Percentiles rank a stretch among this genome's conserved stretches.
Evolutionary conservation across 2,329 filamentous ascomycete species (phyloP).

Genomic region (Gnomoniopsis smithogilvyi): DNA sequence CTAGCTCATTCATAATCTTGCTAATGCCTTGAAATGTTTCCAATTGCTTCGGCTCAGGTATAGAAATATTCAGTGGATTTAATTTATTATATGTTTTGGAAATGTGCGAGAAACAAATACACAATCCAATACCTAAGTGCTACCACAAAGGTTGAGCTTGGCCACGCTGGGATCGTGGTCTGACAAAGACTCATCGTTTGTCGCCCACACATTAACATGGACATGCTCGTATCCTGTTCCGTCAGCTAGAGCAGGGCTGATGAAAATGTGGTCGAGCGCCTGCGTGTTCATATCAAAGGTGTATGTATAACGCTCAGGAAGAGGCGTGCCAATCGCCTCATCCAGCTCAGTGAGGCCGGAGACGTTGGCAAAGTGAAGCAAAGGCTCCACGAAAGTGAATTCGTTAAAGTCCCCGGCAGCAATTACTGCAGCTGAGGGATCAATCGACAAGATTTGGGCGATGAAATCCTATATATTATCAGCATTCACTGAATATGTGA

Average conservation of each 20-base stretch:
- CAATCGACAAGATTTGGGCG: constrained; percentile 51
- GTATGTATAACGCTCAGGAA: constrained; percentile 66
- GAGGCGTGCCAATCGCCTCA: constrained; percentile 48
- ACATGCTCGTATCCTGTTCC: constrained; percentile 59
- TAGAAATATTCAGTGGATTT: too few species aligned
- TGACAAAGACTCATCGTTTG: constrained; percentile 51
- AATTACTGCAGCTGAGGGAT: constrained; percentile 56
- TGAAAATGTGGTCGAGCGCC: constrained; percentile 68
- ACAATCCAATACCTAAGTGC: neutral
- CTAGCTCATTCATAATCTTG: too few species aligned
- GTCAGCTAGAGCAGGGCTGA: constrained; percentile 50
- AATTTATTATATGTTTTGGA: too few species aligned
- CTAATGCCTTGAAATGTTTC: too few species aligned
- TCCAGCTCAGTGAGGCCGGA: constrained; percentile 62
- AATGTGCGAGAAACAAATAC: neutral
- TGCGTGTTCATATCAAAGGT: constrained; percentile 67
- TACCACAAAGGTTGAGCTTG: constrained; percentile 55
- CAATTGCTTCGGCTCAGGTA: too few species aligned
- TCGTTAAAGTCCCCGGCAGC: constrained; percentile 71
- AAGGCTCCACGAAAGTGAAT: constrained; percentile 60
- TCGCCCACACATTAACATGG: constrained; percentile 68
- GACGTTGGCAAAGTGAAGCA: constrained; percentile 48
- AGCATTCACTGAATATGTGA: constrained; percentile 1
- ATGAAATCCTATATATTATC: constrained; percentile 45
- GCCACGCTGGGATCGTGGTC: constrained; percentile 71